A percentile compares a stretch with the other conserved stretches of the same genome.
Evolutionary conservation across 2,329 filamentous ascomycete genomes (phyloP).

Genomic region (Fusarium transvaalense): DNA sequence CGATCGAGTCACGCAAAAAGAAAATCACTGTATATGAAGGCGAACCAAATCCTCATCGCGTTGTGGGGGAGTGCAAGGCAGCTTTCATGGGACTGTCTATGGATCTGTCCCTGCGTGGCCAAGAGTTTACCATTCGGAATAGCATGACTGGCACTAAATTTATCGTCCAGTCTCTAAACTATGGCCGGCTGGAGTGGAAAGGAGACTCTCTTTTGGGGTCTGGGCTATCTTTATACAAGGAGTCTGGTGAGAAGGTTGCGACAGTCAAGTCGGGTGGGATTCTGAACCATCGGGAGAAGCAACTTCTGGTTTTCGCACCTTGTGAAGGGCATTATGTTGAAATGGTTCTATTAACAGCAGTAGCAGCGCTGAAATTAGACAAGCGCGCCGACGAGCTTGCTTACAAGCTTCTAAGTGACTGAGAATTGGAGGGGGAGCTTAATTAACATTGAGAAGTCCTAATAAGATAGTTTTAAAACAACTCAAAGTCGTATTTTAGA

Average conservation of each 20-base stretch:
- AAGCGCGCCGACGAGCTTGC: not conserved
- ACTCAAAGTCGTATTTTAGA: too few species aligned
- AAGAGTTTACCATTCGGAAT: not conserved
- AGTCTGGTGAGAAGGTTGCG: not conserved
- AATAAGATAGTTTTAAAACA: too few species aligned
- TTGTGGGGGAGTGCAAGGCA: not conserved
- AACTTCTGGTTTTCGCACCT: not conserved
- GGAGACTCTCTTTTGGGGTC: not conserved
- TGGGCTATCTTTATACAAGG: not conserved
- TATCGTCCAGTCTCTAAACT: not conserved
- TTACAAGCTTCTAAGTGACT: not conserved
- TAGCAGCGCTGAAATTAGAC: not conserved
- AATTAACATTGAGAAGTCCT: too few species aligned
- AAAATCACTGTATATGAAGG: not conserved
- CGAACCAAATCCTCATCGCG: not conserved
- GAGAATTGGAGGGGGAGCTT: too few species aligned
- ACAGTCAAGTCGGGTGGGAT: not conserved
- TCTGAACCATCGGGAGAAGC: not conserved
- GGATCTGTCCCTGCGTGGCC: not conserved
- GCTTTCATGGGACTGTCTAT: slow-evolving; percentile 1
- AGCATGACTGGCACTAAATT: not conserved
- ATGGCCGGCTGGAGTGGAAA: not conserved
- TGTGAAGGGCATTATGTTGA: not conserved
- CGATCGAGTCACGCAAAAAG: not conserved
- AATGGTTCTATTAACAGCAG: not conserved